Evolutionary conservation across 2,329 filamentous ascomycete genomes (phyloP), one percentile per base, ranked within the genome.

Genomic region (Monosporascus sp.): DNA sequence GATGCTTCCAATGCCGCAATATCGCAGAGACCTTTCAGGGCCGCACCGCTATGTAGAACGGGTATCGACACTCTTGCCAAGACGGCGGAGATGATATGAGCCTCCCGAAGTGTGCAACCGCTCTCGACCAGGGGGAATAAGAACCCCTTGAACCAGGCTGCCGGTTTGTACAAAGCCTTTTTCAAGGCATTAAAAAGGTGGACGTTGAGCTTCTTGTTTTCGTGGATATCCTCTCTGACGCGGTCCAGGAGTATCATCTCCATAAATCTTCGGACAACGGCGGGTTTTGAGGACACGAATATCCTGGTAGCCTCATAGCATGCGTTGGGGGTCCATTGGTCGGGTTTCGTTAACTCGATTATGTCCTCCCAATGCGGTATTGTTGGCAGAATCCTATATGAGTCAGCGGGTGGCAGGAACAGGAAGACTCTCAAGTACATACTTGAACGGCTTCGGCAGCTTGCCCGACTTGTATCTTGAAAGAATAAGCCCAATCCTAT

Each of bases 381-480:
- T 1, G 91, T 92, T 2, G 94, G 94, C 8, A 99, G 81, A 59
- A 97, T 91, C 17, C 41, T 44, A 44, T 11, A 14, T 5, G 14
- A 44, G 41, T 44, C 20, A 24, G 20, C 25, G 20, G n/a, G 5
- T 25, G 8, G n/a, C 17, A 44, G 41, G 20, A 11, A 25, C 8
- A 11, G 14, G 6, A 11, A 14, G 41, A 44, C 11, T 44, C 11
- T 35, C 31, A 14, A 44, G 41, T 20, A 44, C 41, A 3, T 24
- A 44, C 73, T 97, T 97, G 80, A 99, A 96, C 0, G 93, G 93
- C 72, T 99, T 99, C 20, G 94, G 94, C 35, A 99, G 80, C 60
- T 93, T 93, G n/a, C 94, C 94, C 15, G 89, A 93, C 73, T 96
- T 96, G 77, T 96, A 97, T 59, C 93, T 85, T 25, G 90, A 91